Base-by-base conservation (phyloP, 495 filamentous ascomycete species). In the Penicillium malachiteum region DNA sequence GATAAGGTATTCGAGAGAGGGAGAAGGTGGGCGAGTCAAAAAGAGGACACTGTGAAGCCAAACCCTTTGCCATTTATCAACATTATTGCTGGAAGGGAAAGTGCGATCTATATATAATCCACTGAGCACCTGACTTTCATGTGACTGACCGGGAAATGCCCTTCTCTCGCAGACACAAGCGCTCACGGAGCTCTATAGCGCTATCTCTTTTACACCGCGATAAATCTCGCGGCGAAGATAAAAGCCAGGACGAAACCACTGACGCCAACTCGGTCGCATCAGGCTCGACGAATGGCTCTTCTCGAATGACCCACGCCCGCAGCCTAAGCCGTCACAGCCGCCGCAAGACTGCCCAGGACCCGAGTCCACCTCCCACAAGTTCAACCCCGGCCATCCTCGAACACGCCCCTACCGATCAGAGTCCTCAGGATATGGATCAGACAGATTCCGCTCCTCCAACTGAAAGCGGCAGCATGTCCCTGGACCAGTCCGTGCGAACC, bases 401-500 rank as follows among this genome's bases (percentile, higher is more conserved):
- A 52, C 57, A 68, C 14, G 59, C 65, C 13, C 44, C 57, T 21
- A 63, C 50, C 55, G n/a, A n/a, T n/a, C 63, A 65, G 8, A 71
- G 65, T 48, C 41, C 32, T 34, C 48, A 46, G 33, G 48, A 38
- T 18, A 57, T 54, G 13, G 70, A 69, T 41, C 65, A 63, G 26
- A 60, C 71, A 35, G 71, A 67, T 21, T 65, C 72, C 17, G 35
- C 65, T 56, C 37, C 71, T 54, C 58, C 67, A 18, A 55, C 52
- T 7, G 71, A 76, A 34, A 58, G 62, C 41, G 65, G 61, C 7
- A 68, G 58, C 44, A 66, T 78, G 61, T 87, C 90, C 0, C 90
- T 98, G 38, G 93, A 98, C 63, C 90, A 96, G 68, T 97, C 94
- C 0, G 92, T 98, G 35, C 83, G 85, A 57, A 91, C 92, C 56